These are phyloP conservation scores for Blastobotrys petasosporus DNA, from an alignment of 1,139 yeast genomes.

Conservation along the genomic window DNA sequence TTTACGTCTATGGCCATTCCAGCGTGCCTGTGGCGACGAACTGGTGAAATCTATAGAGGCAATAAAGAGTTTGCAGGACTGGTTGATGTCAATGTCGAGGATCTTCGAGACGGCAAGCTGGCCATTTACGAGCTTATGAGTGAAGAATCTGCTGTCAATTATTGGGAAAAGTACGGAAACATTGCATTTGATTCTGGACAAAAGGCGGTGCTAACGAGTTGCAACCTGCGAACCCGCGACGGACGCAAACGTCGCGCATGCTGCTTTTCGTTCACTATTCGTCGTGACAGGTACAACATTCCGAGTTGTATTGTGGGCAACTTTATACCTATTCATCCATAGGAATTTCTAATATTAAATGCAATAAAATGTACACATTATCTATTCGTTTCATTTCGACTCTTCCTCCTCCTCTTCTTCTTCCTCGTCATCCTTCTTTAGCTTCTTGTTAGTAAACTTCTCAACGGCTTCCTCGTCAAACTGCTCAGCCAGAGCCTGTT, in stretches of 20 bases:
- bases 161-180: slow-evolving; percentile 97
- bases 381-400: slow-evolving; percentile 1
- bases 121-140: slow-evolving; percentile 94
- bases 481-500: slow-evolving; percentile 73
- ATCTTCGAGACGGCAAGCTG: slow-evolving; percentile 82
- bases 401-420: not conserved
- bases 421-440: slow-evolving; percentile 15
- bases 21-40: slow-evolving; percentile 94
- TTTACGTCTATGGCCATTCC: slow-evolving; percentile 98
- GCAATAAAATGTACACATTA: slow-evolving; percentile 1
- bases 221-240: slow-evolving; percentile 78
- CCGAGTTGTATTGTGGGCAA: slow-evolving; percentile 97
- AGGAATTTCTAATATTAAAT: slow-evolving; percentile 2
- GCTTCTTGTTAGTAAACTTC: slow-evolving; percentile 36
- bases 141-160: slow-evolving; percentile 95
- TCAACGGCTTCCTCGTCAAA: slow-evolving; percentile 57
- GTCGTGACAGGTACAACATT: slow-evolving; percentile 88
- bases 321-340: slow-evolving; percentile 71
- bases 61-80: slow-evolving; percentile 94
- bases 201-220: slow-evolving; percentile 89
- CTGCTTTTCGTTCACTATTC: slow-evolving; percentile 89
- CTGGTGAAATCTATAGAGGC: slow-evolving; percentile 94
- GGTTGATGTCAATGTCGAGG: slow-evolving; percentile 90
- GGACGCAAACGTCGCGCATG: slow-evolving; percentile 80
- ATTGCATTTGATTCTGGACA: slow-evolving; percentile 95